These are phyloP conservation scores for Spinacia oleracea DNA, from an alignment of 179 eudicot genomes.

Conservation along the genomic window DNA sequence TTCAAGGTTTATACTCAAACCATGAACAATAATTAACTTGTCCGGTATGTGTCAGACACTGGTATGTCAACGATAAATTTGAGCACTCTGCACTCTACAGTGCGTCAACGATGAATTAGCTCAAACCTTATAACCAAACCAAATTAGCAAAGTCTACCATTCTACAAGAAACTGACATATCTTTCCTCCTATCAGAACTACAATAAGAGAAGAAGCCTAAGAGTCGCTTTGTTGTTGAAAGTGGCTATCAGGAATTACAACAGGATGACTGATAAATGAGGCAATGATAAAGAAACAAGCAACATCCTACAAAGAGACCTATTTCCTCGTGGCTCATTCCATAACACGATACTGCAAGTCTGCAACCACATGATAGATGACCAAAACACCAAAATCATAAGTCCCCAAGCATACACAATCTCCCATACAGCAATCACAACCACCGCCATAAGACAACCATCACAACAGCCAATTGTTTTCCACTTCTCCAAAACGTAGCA, in stretches of 20 bases:
- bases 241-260: background rate
- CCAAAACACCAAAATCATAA: background rate
- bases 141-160: background rate
- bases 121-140: background rate
- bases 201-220: background rate
- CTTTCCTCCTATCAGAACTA: background rate
- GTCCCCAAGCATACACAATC: background rate
- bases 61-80: too few species aligned
- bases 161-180: background rate
- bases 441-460: background rate
- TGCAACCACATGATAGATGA: background rate
- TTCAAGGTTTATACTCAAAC: too few species aligned
- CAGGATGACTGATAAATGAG: background rate
- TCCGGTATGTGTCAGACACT: too few species aligned
- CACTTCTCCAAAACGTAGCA: background rate
- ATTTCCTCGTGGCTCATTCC: background rate
- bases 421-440: background rate
- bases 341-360: background rate
- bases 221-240: background rate
- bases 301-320: background rate
- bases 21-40: too few species aligned
- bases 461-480: background rate
- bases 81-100: too few species aligned
- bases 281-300: background rate
- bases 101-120: background rate